These are phyloP conservation scores for Rhodofomes roseus DNA, from an alignment of 1,284 basidiomycete genomes.

Conservation along the genomic window DNA sequence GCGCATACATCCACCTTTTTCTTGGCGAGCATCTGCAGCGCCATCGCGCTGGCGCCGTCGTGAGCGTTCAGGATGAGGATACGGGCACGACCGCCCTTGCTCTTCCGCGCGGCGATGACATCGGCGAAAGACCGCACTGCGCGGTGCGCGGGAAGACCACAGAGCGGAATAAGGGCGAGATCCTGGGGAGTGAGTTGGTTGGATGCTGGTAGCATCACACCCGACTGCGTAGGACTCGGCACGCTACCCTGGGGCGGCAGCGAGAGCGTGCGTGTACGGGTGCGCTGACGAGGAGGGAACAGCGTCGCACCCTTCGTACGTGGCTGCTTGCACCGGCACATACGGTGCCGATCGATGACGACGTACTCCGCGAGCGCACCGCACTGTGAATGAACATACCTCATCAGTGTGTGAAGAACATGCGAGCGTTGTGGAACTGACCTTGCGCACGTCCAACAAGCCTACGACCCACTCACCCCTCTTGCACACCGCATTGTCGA, in stretches of 20 bases:
- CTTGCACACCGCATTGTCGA: slow-evolving; percentile 56
- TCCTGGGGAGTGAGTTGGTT: slow-evolving; percentile 61
- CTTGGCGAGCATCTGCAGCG: slow-evolving; percentile 66
- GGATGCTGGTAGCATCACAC: slow-evolving; percentile 11
- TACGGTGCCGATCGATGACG: slow-evolving; percentile 72
- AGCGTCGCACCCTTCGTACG: slow-evolving; percentile 21
- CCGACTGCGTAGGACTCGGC: slow-evolving; percentile 13
- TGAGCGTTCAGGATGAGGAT: slow-evolving; percentile 75
- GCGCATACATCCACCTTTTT: slow-evolving; percentile 66
- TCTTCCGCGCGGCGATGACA: slow-evolving; percentile 18
- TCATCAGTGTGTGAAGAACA: slow-evolving; percentile 6
- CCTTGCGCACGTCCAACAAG: slow-evolving; percentile 73
- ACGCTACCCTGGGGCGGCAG: slow-evolving; percentile 11
- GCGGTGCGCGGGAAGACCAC: slow-evolving; percentile 74
- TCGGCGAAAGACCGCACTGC: slow-evolving; percentile 59
- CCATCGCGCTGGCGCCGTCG: slow-evolving; percentile 71
- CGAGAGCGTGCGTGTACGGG: slow-evolving; percentile 20
- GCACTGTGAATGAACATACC: slow-evolving; percentile 43
- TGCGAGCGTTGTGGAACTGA: slow-evolving; percentile 31
- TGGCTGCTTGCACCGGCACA: slow-evolving; percentile 69
- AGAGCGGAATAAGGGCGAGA: slow-evolving; percentile 73
- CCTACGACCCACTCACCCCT: slow-evolving; percentile 85
- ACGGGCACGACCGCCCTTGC: slow-evolving; percentile 23
- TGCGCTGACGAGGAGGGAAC: slow-evolving; percentile 19
- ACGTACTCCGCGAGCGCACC: slow-evolving; percentile 85